Evolutionary conservation across 2,329 filamentous ascomycete species (phyloP).

Genomic region (Xylariales sp.): DNA sequence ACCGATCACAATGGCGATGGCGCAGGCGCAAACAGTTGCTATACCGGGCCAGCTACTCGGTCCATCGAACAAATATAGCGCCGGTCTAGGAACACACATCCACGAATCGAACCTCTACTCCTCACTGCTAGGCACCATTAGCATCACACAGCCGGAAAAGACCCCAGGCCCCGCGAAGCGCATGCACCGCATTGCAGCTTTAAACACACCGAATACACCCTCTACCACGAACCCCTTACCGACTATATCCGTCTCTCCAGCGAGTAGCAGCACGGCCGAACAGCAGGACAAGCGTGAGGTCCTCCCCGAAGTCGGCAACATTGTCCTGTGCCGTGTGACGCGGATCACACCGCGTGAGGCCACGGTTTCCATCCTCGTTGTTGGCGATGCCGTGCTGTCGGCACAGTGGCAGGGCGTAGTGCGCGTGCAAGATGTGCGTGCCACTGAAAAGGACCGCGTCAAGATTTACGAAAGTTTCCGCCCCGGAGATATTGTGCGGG

Average conservation of each 20-base stretch:
- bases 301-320: conserved; percentile 82
- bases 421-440: conserved; percentile 88
- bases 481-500: conserved; percentile 91
- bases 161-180: conserved; percentile 65
- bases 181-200: conserved; percentile 62
- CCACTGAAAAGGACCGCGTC: conserved; percentile 95
- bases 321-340: conserved; percentile 86
- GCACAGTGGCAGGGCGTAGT: conserved; percentile 89
- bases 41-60: conserved; percentile 88
- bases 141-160: conserved; percentile 57
- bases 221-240: conserved; percentile 57
- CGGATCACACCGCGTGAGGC: conserved; percentile 88
- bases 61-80: conserved; percentile 70
- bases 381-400: conserved; percentile 76
- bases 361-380: conserved; percentile 85
- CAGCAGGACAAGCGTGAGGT: conserved; percentile 70
- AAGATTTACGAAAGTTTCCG: conserved; percentile 91
- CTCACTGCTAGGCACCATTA: conserved; percentile 81
- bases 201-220: conserved; percentile 25
- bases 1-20: conserved; percentile 40
- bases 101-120: conserved; percentile 80
- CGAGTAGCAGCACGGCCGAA: conserved; percentile 42
- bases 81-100: conserved; percentile 87
- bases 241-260: conserved; percentile 67
- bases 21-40: conserved; percentile 60